Conservation (phyloP, 306 rosid genomes). For the Castanospermum australe region DNA sequence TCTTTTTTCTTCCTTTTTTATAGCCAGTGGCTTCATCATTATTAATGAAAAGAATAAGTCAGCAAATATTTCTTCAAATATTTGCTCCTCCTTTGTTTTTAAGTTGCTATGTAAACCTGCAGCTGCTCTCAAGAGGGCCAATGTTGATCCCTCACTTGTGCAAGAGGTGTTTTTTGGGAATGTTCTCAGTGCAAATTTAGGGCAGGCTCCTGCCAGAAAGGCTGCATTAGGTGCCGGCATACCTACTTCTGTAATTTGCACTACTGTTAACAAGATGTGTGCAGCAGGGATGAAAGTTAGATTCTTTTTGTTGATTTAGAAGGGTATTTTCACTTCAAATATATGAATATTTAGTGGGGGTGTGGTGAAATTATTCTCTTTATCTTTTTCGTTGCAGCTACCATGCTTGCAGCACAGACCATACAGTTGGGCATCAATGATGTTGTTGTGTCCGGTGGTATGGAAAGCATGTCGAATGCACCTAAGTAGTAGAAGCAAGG, state of each 20-base stretch:
- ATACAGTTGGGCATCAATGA: conserved; percentile 69
- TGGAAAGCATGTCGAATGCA: conserved; percentile 97
- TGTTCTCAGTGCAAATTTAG: conserved; percentile 88
- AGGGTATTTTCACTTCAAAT: not conserved
- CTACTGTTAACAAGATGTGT: conserved; percentile 90
- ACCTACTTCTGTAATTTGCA: conserved; percentile 81
- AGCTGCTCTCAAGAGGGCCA: conserved; percentile 89
- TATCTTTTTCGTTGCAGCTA: conserved; percentile 48
- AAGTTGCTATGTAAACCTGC: conserved; percentile 25
- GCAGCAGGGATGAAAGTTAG: conserved; percentile 88
- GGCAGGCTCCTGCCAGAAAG: conserved; percentile 97
- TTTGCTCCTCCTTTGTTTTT: not conserved
- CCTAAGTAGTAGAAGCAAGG: conserved; percentile 88
- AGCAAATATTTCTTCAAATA: not conserved
- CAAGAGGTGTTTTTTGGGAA: conserved; percentile 96
- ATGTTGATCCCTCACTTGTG: conserved; percentile 76
- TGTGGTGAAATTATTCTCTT: conserved; percentile 1
- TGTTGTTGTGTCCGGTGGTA: conserved; percentile 85
- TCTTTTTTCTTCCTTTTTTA: not conserved
- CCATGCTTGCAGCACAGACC: conserved; percentile 89
- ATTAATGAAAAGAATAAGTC: not conserved
- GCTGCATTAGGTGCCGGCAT: conserved; percentile 92
- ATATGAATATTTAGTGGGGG: not conserved
- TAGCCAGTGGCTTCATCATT: not conserved
- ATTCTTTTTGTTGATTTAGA: not conserved